A percentile compares a stretch with the other conserved stretches of the same genome.
These are phyloP conservation scores for Fistulinella prunicolor DNA, from an alignment of 768 basidiomycete species.

Conservation along the genomic window DNA sequence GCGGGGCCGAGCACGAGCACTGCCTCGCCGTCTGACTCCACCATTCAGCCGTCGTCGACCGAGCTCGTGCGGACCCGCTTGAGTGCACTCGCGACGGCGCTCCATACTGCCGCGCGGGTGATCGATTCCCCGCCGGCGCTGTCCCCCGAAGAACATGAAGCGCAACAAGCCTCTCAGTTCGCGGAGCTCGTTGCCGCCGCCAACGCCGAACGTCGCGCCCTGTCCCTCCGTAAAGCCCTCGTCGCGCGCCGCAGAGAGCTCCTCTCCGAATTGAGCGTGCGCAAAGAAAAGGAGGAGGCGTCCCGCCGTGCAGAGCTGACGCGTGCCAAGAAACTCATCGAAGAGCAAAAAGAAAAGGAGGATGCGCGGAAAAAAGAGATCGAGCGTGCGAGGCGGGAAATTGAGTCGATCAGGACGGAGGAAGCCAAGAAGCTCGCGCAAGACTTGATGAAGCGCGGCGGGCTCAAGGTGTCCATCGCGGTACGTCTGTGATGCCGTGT, in stretches of 20 bases:
- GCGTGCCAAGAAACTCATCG: constrained; percentile 68
- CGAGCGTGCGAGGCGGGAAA: constrained; percentile 70
- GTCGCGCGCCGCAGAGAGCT: constrained; percentile 85
- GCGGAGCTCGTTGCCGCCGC: constrained; percentile 59
- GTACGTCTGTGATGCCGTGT: constrained; percentile 41
- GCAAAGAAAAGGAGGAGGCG: constrained; percentile 88
- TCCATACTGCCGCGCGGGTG: constrained; percentile 66
- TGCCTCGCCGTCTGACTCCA: constrained; percentile 35
- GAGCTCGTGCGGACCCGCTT: constrained; percentile 78
- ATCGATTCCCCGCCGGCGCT: constrained; percentile 46
- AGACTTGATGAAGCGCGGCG: constrained; percentile 75
- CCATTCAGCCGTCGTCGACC: constrained; percentile 68
- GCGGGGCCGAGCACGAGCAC: constrained; percentile 16
- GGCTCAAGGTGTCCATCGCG: constrained; percentile 66
- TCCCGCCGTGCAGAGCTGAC: constrained; percentile 68
- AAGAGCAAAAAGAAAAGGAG: constrained; percentile 57
- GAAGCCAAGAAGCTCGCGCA: constrained; percentile 90
- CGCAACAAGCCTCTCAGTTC: constrained; percentile 51
- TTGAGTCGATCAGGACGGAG: constrained; percentile 53
- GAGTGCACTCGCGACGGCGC: constrained; percentile 65
- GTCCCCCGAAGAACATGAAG: constrained; percentile 41
- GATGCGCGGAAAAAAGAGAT: constrained; percentile 66
- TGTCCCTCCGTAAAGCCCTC: constrained; percentile 72
- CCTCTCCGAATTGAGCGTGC: constrained; percentile 74
- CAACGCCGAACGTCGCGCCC: constrained; percentile 72